These are phyloP conservation scores for Tolypocladium sp. DNA, from an alignment of 2,329 filamentous ascomycete species.

Conservation along the genomic window DNA sequence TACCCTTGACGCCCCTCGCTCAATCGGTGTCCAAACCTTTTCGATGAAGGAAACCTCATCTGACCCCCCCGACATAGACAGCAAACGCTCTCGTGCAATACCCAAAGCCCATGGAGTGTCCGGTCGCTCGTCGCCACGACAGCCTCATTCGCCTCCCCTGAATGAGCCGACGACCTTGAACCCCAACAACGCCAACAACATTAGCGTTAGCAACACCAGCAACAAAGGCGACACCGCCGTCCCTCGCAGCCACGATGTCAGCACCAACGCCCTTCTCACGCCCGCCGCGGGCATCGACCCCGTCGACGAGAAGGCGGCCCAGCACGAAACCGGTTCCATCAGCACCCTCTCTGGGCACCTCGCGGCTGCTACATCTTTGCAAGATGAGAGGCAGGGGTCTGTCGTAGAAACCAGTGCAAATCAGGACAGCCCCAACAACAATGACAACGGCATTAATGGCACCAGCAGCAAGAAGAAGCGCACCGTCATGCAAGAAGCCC, in stretches of 20 bases:
- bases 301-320: constrained; percentile 9
- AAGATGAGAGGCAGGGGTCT: constrained; percentile 48
- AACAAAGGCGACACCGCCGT: constrained; percentile 11
- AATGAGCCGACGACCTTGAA: constrained; percentile 2
- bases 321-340: constrained; percentile 13
- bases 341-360: constrained; percentile 13
- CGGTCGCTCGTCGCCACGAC: constrained; percentile 25
- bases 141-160: constrained; percentile 2
- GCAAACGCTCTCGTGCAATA: constrained; percentile 45
- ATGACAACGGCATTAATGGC: constrained; percentile 15
- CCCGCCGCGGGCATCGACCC: constrained; percentile 3
- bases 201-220: constrained; percentile 12
- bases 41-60: constrained; percentile 56
- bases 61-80: constrained; percentile 45
- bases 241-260: neutral
- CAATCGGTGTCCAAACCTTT: constrained; percentile 18
- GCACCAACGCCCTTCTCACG: neutral
- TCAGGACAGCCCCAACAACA: constrained; percentile 9
- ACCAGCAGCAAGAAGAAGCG: constrained; percentile 23
- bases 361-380: constrained; percentile 33
- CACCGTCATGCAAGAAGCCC: constrained; percentile 38
- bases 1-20: neutral
- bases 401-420: constrained; percentile 33
- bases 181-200: neutral
- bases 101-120: constrained; percentile 45